Evolutionary conservation across 345 rosid species (phyloP), one percentile per base, ranked within the genome.

Genomic region (Brassica juncea): DNA sequence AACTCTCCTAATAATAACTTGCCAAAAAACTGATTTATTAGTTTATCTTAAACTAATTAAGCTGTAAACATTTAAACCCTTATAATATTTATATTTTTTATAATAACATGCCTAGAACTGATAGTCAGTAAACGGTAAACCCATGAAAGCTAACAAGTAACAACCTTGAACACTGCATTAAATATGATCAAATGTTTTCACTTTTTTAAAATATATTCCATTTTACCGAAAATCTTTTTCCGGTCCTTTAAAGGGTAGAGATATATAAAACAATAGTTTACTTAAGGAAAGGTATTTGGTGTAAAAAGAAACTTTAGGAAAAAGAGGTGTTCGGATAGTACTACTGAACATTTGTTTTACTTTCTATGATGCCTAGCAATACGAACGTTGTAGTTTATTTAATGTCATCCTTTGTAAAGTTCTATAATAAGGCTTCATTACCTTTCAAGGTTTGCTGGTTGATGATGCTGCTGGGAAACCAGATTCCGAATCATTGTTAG

Each of bases 401-500:
- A 64, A 7, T 32, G 21, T 34, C 4, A 64, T 15, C 14, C 12
- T 32, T 64, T 32, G 10, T 64, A 15, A 30, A 25, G 3, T 11
- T 60, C 12, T 58, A 60, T 15, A 34, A 15, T 8, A 15, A 32
- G 25, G 42, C 49, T 6, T 32, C 68, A 15, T 64, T 71, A 78
- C 71, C 59, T 71, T 78, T 70, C 67, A 71, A 78, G 16, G 34
- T 30, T 37, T 57, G 71, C 49, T 71, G 66, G 81, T 71, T 65
- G 72, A 47, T 77, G 81, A 70, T 70, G 75, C 21, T 32, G 30
- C 23, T 72, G 69, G 57, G 70, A 62, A 69, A 62, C 16, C 81
- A 49, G 71, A 71, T 52, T 63, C 67, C 30, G 73, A 77, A 77
- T 71, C 71, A 71, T 64, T 71, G 66, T 27, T 77, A 71, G 76